Base-by-base conservation (phyloP, 768 basidiomycete species). In the Podaxis sp. region DNA sequence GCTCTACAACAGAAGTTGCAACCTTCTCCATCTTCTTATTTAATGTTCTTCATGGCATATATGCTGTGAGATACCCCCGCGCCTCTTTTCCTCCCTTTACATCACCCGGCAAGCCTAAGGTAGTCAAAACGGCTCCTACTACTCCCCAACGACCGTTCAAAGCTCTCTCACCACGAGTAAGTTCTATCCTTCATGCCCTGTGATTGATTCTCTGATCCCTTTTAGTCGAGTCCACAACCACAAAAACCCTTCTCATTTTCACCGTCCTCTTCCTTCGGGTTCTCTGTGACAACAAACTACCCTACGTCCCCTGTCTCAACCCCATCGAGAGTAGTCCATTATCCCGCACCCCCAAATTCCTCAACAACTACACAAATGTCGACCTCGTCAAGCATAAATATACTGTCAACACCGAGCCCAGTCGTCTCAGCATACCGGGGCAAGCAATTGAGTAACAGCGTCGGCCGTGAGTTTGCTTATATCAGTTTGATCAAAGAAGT, bases 61-160 rank as follows among this genome's bases (percentile, higher is more conserved):
- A 76, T 61, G 79, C 79, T 0, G 65, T 82, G 21, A 76, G 74
- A 35, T 82, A 77, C 55, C 80, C 80, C n/a, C 74, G 76, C 18
- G 62, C 71, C 23, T 71, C 75, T 1, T 66, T 72, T 2, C 71
- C 77, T 2, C 70, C 73, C 13, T 57, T 71, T 2, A 59, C 70
- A 1, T 74, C 78, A 13, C 75, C 76, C 18, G 66, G 67, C 7
- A 73, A 70, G 40, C 73, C 50, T 74, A 72, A 57, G 61, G 64
- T 0, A 50, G 66, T 7, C 67, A 69, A 50, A 32, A 57, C 50
- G 61, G 54, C 67, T 14, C 48, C 71, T 11, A 66, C 68, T 5
- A 74, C 76, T 5, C 74, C 76, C 0, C 70, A 76, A 61, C 72
- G 74, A 5, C 62, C 72, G 1, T 77, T 77, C 64, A 74, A 67